Conservation (phyloP, 352 stramenopile genomes). For the Aphanomyces euteiches region DNA sequence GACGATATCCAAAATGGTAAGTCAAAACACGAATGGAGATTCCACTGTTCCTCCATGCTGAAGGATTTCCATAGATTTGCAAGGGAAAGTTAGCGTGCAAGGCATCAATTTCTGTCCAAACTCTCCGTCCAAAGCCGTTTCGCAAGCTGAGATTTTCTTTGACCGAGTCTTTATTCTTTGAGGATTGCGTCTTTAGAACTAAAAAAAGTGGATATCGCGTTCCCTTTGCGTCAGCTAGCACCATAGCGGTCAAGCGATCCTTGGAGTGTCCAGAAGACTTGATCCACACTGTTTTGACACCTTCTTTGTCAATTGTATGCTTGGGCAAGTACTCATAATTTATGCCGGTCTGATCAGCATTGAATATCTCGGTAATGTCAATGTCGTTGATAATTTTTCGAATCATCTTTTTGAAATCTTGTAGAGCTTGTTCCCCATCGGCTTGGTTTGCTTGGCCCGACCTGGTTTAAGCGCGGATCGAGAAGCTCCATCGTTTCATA, state of each 20-base stretch:
- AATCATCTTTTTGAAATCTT: conserved; percentile 2
- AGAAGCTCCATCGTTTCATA: conserved; percentile 9
- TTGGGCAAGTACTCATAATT: conserved; percentile 40
- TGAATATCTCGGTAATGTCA: conserved; percentile 26
- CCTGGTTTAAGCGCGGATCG: conserved; percentile 23
- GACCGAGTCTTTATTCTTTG: too few species aligned
- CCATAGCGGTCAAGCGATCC: conserved; percentile 33
- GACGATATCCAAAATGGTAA: conserved; percentile 37
- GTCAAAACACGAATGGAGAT: conserved; percentile 34
- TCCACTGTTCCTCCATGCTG: conserved; percentile 34
- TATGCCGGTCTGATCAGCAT: conserved; percentile 35
- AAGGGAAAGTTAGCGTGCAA: conserved; percentile 10
- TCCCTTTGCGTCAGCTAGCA: conserved; percentile 33
- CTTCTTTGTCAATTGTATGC: conserved; percentile 31
- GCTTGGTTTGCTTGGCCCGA: conserved; percentile 24
- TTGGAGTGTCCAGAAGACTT: conserved; percentile 32
- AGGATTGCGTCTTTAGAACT: too few species aligned
- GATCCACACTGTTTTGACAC: conserved; percentile 36
- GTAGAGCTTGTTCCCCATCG: conserved; percentile 7
- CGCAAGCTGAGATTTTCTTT: conserved; percentile 25
- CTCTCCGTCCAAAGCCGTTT: conserved; percentile 33
- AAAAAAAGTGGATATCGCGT: too few species aligned
- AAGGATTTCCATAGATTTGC: conserved; percentile 33
- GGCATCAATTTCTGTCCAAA: conserved; percentile 32
- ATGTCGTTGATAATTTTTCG: neutral